phyloP scores from a whole-genome alignment of 495 filamentous ascomycete species.

The Penicillium samsonianum region DNA sequence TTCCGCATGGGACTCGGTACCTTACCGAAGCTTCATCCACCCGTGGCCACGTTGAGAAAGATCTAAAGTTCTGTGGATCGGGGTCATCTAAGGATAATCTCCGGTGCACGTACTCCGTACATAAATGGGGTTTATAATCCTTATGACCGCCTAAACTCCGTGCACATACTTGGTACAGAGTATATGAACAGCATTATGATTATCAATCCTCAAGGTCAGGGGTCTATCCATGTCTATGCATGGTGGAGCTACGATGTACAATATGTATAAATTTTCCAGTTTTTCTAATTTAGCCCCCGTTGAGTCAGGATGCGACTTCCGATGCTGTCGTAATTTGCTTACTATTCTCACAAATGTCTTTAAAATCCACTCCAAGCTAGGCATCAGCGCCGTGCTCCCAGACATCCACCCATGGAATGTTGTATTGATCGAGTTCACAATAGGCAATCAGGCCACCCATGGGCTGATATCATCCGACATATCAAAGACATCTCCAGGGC shows the following conservation, averaged over 20 bases:
- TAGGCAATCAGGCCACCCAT: too few relatives aligned
- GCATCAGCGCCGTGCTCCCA: not conserved
- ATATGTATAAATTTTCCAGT: not conserved
- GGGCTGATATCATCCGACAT: too few relatives aligned
- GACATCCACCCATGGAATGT: not conserved
- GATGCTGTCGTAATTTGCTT: not conserved
- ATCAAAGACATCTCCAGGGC: too few relatives aligned
- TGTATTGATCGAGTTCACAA: too few relatives aligned
- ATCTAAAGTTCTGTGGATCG: not conserved
- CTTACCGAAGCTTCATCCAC: not conserved
- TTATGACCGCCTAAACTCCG: not conserved
- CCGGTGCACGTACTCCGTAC: constrained; percentile 1
- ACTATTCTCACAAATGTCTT: not conserved
- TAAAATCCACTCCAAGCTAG: not conserved
- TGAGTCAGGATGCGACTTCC: not conserved
- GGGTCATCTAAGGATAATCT: not conserved
- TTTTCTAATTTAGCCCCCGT: not conserved
- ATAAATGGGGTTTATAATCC: not conserved
- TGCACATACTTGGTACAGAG: not conserved
- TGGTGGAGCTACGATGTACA: not conserved
- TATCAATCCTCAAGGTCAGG: not conserved
- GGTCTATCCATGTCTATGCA: too few relatives aligned
- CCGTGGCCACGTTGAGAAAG: not conserved
- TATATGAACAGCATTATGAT: not conserved
- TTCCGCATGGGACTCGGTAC: not conserved